Conservation (phyloP, 208 protist genomes). For the Leishmania braziliensis region DNA sequence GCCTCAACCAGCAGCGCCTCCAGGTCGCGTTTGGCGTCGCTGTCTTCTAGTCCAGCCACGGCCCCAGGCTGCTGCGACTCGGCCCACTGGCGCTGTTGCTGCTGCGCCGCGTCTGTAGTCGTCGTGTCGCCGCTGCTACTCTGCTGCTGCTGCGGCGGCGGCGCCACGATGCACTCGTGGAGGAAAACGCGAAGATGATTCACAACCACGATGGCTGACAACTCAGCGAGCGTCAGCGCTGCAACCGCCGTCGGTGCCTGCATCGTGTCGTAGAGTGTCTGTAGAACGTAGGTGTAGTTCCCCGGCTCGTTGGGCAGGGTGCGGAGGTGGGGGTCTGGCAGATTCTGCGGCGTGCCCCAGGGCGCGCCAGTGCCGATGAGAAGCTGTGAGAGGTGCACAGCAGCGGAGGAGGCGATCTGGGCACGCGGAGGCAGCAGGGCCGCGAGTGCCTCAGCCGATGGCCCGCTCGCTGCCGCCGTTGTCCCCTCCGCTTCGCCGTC, state of each 20-base stretch:
- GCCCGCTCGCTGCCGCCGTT: not conserved
- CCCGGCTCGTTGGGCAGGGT: constrained; percentile 78
- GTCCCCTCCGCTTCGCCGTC: not conserved
- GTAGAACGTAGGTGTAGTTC: constrained; percentile 65
- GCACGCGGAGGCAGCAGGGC: constrained; percentile 11
- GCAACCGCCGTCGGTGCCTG: not conserved
- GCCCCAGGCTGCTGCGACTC: constrained; percentile 19
- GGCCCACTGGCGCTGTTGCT: constrained; percentile 15
- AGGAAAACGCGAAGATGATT: constrained; percentile 63
- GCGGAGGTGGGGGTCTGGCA: constrained; percentile 67
- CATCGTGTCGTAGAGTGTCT: constrained; percentile 50
- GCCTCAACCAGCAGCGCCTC: constrained; percentile 52
- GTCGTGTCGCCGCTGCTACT: constrained; percentile 7
- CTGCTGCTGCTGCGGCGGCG: not conserved
- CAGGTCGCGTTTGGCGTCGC: constrained; percentile 45
- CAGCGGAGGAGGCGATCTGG: not conserved
- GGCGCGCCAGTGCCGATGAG: constrained; percentile 69
- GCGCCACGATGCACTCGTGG: constrained; percentile 18
- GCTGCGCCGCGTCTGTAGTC: not conserved
- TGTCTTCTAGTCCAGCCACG: constrained; percentile 6
- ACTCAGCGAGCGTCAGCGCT: constrained; percentile 3
- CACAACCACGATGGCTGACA: constrained; percentile 33
- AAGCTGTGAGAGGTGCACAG: constrained; percentile 47
- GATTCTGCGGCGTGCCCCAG: constrained; percentile 75
- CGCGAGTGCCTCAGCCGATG: constrained; percentile 9